These are phyloP conservation scores for Saccharomycopsis sp. DNA, from an alignment of 805 yeast species.

Conservation along the genomic window DNA sequence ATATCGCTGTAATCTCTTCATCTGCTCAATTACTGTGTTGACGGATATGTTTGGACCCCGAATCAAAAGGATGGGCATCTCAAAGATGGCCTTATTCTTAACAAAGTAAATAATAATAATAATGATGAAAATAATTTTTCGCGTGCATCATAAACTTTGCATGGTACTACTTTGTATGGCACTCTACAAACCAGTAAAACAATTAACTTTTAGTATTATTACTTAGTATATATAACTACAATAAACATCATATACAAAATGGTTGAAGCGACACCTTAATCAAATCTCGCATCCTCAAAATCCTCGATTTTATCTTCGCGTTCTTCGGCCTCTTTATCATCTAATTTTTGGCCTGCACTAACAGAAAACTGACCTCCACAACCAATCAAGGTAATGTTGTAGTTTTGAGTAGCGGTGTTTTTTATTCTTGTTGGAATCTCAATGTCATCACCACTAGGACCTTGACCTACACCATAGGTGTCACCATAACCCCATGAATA, in stretches of 20 bases:
- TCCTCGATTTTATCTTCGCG: constrained; percentile 46
- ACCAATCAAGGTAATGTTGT: constrained; percentile 65
- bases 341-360: constrained; percentile 61
- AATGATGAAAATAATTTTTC: too few species aligned
- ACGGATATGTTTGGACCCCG: too few species aligned
- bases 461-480: constrained; percentile 93
- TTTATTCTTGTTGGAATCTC: constrained; percentile 82
- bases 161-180: too few species aligned
- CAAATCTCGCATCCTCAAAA: constrained; percentile 28
- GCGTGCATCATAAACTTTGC: too few species aligned
- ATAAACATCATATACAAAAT: not conserved
- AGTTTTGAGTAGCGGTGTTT: constrained; percentile 87
- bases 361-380: constrained; percentile 97
- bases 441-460: constrained; percentile 81
- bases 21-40: too few species aligned
- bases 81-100: too few species aligned
- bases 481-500: constrained; percentile 99
- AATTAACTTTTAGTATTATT: not conserved
- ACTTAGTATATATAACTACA: not conserved
- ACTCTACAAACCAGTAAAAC: too few species aligned
- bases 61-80: too few species aligned
- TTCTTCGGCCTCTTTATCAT: constrained; percentile 35
- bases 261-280: not conserved
- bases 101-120: too few species aligned
- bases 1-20: not conserved